Evolutionary conservation across 345 rosid genomes (phyloP), one percentile per base, ranked within the genome.

Genomic region (Bruguiera gymnorhiza): DNA sequence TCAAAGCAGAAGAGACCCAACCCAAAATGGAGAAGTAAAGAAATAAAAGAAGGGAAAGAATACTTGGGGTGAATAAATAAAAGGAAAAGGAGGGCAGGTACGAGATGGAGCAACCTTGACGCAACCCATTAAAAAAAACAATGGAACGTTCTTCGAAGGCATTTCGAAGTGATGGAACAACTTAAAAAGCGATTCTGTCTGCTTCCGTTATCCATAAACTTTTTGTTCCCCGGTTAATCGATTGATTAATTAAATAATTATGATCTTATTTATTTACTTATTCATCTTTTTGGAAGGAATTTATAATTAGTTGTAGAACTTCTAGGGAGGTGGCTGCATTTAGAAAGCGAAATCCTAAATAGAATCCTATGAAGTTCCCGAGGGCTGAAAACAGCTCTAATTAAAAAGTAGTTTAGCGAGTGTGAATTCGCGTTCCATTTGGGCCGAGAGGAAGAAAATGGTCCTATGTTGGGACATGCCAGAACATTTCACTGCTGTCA

Each of bases 71-170:
- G 13, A 37, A 54, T 11, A 3, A 16, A 5, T 16, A 21, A 27
- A 27, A 32, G 19, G 43, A 32, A 65, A 13, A 61, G 36, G 61
- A 30, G 27, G 60, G 70, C 34, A 67, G 46, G 6, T 20, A 34
- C 30, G 65, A 70, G 85, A 80, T 78, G 74, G 78, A 81, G 81
- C 80, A 77, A 73, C 34, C 70, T 67, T 71, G 79, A 84, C 79
- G 82, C 78, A 80, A 79, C 66, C 73, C 61, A 1, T 27, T 24
- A 24, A 24, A 66, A 78, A 72, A 70, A 70, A 62, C 36, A 78
- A 64, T 63, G 87, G 91, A 83, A 82, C 86, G 83, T 82, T 75
- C 78, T 68, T 74, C 83, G 30, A 82, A 70, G 85, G 70, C 81
- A 70, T 77, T 75, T 77, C 65, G 80, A 76, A 68, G 55, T 62